Percentiles rank a stretch among this genome's conserved stretches.
Evolutionary conservation across 1,284 basidiomycete genomes (phyloP).

Genomic region (Ustilago trichophora): DNA sequence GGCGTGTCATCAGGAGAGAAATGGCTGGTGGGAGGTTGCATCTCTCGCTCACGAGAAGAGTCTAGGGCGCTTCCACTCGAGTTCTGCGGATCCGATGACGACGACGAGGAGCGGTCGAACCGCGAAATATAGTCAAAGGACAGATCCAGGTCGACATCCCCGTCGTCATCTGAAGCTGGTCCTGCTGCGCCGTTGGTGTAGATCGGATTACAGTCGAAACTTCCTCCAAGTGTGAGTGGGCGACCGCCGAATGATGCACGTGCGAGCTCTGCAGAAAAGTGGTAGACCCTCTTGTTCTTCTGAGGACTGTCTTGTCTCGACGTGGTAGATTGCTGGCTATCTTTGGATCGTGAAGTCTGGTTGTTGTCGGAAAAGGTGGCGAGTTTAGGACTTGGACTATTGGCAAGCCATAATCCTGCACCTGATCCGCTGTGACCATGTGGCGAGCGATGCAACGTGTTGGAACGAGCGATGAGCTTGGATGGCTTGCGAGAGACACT

Average conservation of each 20-base stretch:
- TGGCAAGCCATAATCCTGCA: constrained; percentile 43
- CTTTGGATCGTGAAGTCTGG: background rate
- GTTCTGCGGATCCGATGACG: constrained; percentile 22
- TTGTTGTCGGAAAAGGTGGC: constrained; percentile 4
- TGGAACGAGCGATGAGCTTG: constrained; percentile 28
- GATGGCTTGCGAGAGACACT: constrained; percentile 28
- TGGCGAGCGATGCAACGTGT: constrained; percentile 36
- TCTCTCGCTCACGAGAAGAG: constrained; percentile 11
- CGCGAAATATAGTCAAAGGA: constrained; percentile 55
- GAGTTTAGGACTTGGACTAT: constrained; percentile 25
- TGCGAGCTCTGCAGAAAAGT: constrained; percentile 38
- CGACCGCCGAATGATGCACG: constrained; percentile 19
- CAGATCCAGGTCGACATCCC: constrained; percentile 50
- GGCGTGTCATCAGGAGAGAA: constrained; percentile 28
- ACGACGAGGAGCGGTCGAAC: constrained; percentile 31
- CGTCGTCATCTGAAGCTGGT: constrained; percentile 12
- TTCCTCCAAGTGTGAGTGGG: constrained; percentile 13
- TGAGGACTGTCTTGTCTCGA: background rate
- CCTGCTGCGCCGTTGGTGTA: constrained; percentile 7
- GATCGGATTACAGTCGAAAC: constrained; percentile 6
- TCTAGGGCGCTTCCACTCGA: constrained; percentile 25
- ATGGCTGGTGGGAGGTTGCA: constrained; percentile 10
- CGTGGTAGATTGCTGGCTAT: background rate
- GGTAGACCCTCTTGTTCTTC: constrained; percentile 23
- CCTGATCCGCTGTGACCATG: constrained; percentile 46